Percentiles rank a stretch among this genome's conserved stretches.
These are phyloP conservation scores for Botryotinia calthae DNA, from an alignment of 2,329 filamentous ascomycete genomes.

Conservation along the genomic window DNA sequence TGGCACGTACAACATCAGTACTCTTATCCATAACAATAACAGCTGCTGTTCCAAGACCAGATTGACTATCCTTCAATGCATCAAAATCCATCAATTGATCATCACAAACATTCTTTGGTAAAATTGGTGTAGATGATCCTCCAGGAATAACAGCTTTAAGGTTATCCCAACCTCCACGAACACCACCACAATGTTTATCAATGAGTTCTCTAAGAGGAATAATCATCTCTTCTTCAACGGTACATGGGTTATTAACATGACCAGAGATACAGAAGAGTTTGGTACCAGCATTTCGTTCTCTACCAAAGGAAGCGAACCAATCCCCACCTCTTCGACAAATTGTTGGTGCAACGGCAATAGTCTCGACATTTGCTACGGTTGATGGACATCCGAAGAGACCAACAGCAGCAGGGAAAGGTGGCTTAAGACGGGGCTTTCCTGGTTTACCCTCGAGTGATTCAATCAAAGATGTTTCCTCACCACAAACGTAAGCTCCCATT, in stretches of 20 bases:
- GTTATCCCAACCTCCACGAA: slow-evolving; percentile 97
- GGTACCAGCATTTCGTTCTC: slow-evolving; percentile 93
- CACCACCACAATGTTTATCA: slow-evolving; percentile 96
- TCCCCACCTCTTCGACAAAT: slow-evolving; percentile 87
- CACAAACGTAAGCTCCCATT: slow-evolving; percentile 96
- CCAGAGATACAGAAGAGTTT: slow-evolving; percentile 99
- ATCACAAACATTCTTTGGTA: slow-evolving; percentile 87
- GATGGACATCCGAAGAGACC: slow-evolving; percentile 97
- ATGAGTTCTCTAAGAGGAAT: slow-evolving; percentile 95
- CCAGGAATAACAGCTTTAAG: slow-evolving; percentile 92
- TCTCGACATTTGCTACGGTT: slow-evolving; percentile 98
- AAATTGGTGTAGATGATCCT: slow-evolving; percentile 92
- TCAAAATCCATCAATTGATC: slow-evolving; percentile 99
- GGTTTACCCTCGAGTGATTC: slow-evolving; percentile 98
- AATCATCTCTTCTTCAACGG: slow-evolving; percentile 99
- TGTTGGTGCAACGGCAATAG: slow-evolving; percentile 89
- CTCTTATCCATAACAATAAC: slow-evolving; percentile 99
- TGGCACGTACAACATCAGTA: slow-evolving; percentile 91
- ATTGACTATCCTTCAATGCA: slow-evolving; percentile 94
- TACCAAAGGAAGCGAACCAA: slow-evolving; percentile 94
- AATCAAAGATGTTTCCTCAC: slow-evolving; percentile 96
- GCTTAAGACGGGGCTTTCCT: slow-evolving; percentile 97
- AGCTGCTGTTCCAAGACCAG: slow-evolving; percentile 92
- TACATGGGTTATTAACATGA: slow-evolving; percentile 97
- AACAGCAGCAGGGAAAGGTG: slow-evolving; percentile 94